These are phyloP conservation scores for Rhexocercosporidium sp. DNA, from an alignment of 2,329 filamentous ascomycete species.

Conservation along the genomic window DNA sequence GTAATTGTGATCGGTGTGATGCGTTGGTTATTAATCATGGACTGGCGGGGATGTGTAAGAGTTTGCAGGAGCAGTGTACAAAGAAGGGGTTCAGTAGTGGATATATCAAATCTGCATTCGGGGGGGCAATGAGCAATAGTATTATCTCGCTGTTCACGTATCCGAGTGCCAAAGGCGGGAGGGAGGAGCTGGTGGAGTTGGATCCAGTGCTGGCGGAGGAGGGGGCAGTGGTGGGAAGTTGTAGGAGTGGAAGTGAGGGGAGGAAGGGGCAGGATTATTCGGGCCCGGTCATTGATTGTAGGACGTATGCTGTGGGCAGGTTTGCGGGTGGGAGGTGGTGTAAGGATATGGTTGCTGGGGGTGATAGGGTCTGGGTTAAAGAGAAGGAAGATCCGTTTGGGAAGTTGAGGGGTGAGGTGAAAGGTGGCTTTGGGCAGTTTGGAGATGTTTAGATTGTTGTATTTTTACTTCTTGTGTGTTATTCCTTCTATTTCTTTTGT, in stretches of 20 bases:
- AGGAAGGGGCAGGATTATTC: background rate
- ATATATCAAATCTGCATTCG: background rate
- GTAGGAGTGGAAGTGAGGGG: background rate
- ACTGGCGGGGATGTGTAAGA: background rate
- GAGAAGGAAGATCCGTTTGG: background rate
- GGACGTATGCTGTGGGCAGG: background rate
- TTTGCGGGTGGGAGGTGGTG: background rate
- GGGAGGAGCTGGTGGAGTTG: background rate
- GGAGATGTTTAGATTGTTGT: background rate
- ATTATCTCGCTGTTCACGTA: slow-evolving; percentile 11
- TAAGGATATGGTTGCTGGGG: background rate
- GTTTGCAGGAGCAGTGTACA: background rate
- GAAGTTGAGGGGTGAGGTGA: background rate
- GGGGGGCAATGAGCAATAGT: background rate
- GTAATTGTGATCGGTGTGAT: slow-evolving; percentile 2
- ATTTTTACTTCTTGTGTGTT: background rate
- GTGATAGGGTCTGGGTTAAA: background rate
- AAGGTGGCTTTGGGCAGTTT: background rate
- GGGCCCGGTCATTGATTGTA: background rate
- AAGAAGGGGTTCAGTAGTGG: background rate
- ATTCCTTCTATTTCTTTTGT: background rate
- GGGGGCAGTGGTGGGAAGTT: background rate
- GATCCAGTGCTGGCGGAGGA: background rate
- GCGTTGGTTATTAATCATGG: background rate
- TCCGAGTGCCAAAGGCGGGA: background rate